These are phyloP conservation scores for Brassica carinata DNA, from an alignment of 345 rosid species.

Conservation along the genomic window DNA sequence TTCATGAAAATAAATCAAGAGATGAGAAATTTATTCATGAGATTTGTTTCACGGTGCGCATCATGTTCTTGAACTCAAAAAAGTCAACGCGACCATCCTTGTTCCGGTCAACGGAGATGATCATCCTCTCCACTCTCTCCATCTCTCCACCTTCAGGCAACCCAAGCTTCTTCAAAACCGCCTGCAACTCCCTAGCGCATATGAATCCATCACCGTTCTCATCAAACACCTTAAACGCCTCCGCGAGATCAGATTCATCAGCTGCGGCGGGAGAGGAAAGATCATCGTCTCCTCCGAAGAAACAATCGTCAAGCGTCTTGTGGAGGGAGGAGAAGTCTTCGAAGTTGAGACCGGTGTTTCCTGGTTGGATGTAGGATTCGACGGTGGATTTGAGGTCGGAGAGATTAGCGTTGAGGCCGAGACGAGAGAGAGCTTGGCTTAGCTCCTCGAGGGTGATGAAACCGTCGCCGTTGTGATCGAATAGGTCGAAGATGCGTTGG, in stretches of 20 bases:
- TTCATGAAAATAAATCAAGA: not conserved
- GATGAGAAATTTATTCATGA: not conserved
- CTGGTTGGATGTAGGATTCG: not conserved
- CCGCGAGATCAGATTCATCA: slow-evolving; percentile 72
- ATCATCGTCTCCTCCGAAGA: slow-evolving; percentile 30
- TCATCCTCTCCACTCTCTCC: slow-evolving; percentile 76
- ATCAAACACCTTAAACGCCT: slow-evolving; percentile 94
- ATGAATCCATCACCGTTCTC: slow-evolving; percentile 89
- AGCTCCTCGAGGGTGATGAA: not conserved
- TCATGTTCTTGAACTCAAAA: not conserved
- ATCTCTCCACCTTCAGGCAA: slow-evolving; percentile 71
- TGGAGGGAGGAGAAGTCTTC: not conserved
- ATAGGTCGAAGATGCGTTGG: not conserved
- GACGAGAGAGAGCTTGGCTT: not conserved
- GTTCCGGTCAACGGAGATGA: slow-evolving; percentile 18
- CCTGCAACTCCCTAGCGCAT: slow-evolving; percentile 75
- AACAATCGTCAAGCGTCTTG: slow-evolving; percentile 41
- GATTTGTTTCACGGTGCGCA: not conserved
- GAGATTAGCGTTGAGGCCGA: not conserved
- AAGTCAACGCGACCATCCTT: not conserved
- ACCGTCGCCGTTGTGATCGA: not conserved
- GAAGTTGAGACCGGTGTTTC: not conserved
- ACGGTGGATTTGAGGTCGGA: not conserved
- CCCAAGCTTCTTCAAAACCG: slow-evolving; percentile 72
- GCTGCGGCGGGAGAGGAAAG: not conserved